These are phyloP conservation scores for Helicocarpus griseus DNA, from an alignment of 2,329 filamentous ascomycete genomes.

Conservation along the genomic window DNA sequence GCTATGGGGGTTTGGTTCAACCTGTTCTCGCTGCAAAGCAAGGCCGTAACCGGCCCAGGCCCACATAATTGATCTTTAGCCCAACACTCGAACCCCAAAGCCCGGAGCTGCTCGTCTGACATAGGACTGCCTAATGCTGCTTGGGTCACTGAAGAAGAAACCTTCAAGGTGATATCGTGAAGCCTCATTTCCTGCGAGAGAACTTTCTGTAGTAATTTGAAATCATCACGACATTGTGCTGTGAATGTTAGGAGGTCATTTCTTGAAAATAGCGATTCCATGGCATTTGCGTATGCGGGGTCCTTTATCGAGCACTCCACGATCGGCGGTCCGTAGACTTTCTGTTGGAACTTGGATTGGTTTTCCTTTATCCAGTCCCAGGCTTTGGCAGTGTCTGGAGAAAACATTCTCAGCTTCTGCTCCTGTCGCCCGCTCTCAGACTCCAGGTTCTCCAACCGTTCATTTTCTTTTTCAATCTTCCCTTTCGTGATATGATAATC, in stretches of 20 bases:
- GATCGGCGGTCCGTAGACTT: conserved; percentile 72
- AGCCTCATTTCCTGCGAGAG: conserved; percentile 56
- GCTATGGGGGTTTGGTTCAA: conserved; percentile 61
- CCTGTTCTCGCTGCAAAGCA: conserved; percentile 67
- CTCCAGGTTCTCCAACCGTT: conserved; percentile 51
- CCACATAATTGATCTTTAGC: conserved; percentile 70
- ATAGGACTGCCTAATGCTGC: conserved; percentile 48
- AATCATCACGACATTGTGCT: conserved; percentile 64
- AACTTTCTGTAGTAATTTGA: conserved; percentile 58
- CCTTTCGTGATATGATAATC: conserved; percentile 25
- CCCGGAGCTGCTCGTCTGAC: conserved; percentile 43
- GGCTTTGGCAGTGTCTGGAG: conserved; percentile 55
- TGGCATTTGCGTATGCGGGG: conserved; percentile 50
- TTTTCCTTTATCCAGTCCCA: conserved; percentile 79
- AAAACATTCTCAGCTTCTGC: conserved; percentile 51
- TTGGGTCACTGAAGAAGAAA: conserved; percentile 46
- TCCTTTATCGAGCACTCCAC: conserved; percentile 72
- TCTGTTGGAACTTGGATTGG: conserved; percentile 57
- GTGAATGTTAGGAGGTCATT: conserved; percentile 57
- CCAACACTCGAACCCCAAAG: conserved; percentile 66
- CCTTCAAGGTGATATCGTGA: conserved; percentile 61
- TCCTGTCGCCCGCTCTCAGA: conserved; percentile 68
- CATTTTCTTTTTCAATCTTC: conserved; percentile 33
- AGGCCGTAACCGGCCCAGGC: conserved; percentile 72
- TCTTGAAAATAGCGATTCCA: conserved; percentile 49